Evolutionary conservation across 2,329 filamentous ascomycete species (phyloP).

Genomic region (Fusarium bulbicola): DNA sequence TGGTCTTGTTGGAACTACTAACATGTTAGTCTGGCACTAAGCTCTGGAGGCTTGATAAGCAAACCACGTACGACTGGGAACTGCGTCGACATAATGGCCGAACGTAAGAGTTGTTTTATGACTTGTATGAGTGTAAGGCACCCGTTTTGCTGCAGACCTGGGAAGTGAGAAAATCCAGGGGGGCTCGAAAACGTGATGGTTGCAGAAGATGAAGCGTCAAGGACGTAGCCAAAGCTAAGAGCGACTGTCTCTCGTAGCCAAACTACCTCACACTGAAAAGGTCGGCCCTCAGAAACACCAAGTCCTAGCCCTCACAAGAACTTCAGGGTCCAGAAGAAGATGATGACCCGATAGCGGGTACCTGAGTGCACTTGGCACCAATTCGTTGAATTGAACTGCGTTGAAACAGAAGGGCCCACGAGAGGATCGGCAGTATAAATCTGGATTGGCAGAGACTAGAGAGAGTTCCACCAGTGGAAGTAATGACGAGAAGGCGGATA

Average conservation of each 20-base stretch:
- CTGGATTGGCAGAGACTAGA: background rate
- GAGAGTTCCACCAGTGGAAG: slow-evolving; percentile 14
- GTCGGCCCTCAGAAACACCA: slow-evolving; percentile 1
- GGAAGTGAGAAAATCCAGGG: background rate
- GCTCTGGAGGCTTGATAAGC: slow-evolving; percentile 4
- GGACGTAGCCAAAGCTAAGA: background rate
- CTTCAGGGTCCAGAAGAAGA: background rate
- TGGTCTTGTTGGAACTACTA: slow-evolving; percentile 57
- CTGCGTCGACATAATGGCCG: slow-evolving; percentile 37
- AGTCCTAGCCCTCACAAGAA: slow-evolving; percentile 1
- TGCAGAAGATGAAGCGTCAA: slow-evolving; percentile 5
- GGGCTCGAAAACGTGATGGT: background rate
- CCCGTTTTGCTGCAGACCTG: background rate
- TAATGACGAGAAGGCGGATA: slow-evolving; percentile 3
- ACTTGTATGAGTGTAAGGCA: background rate
- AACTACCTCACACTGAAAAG: slow-evolving; percentile 1
- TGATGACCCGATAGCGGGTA: slow-evolving; percentile 6
- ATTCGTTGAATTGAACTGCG: background rate
- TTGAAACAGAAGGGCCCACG: slow-evolving; percentile 13
- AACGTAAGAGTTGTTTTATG: background rate
- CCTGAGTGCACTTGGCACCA: background rate
- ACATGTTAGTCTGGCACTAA: slow-evolving; percentile 22
- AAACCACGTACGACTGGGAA: slow-evolving; percentile 38
- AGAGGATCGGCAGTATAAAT: slow-evolving; percentile 7
- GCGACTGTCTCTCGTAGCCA: slow-evolving; percentile 8